These are phyloP conservation scores for Termitomyces sp. DNA, from an alignment of 768 basidiomycete species.

Conservation along the genomic window DNA sequence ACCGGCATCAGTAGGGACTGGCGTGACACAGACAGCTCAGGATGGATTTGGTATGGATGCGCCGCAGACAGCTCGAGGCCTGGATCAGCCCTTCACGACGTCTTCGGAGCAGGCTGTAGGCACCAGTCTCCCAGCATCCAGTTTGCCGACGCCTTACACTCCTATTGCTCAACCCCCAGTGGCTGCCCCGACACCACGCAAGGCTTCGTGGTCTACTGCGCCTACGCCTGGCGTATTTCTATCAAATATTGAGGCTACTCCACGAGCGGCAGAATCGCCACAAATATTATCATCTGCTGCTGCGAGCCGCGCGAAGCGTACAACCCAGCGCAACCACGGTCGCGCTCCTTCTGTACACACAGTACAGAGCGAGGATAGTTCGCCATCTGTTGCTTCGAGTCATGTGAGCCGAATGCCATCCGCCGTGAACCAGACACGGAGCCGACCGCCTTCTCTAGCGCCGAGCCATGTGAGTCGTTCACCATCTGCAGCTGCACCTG, in stretches of 20 bases:
- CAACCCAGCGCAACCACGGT: background rate
- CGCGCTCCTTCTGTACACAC: background rate
- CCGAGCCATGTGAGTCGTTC: background rate
- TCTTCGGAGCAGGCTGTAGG: background rate
- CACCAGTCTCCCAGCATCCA: conserved; percentile 1
- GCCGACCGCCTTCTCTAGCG: background rate
- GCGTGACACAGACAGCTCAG: background rate
- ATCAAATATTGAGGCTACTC: background rate
- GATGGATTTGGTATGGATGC: background rate
- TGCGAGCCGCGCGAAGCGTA: conserved; percentile 1
- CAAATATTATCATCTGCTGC: background rate
- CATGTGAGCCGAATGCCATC: background rate
- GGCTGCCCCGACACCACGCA: background rate
- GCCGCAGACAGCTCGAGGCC: background rate
- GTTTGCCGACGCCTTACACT: background rate
- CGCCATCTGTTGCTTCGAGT: background rate
- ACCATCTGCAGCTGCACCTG: background rate
- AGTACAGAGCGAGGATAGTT: background rate
- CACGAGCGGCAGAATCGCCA: background rate
- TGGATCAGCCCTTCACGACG: background rate
- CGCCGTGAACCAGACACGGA: background rate
- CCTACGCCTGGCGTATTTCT: background rate
- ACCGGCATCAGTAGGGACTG: background rate
- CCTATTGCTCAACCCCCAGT: background rate
- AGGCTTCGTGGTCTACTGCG: background rate